Percentiles rank a stretch among this genome's conserved stretches.
Conservation (phyloP, 1,284 basidiomycete species). For the Microbotryomycetes sp. region DNA sequence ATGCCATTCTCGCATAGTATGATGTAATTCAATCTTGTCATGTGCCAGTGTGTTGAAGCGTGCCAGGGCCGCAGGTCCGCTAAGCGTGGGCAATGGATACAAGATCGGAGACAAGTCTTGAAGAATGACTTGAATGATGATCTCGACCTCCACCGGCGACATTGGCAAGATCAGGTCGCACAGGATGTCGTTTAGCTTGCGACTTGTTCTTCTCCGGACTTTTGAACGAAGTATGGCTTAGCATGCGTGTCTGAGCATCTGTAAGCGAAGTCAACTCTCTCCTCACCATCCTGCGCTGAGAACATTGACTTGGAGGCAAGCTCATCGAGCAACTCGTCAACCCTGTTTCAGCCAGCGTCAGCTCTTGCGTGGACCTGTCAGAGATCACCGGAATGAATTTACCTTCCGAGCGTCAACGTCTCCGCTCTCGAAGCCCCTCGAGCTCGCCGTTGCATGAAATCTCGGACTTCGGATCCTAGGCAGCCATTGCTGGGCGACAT, state of each 20-base stretch:
- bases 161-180: conserved; percentile 53
- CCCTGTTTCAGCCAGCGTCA: conserved; percentile 31
- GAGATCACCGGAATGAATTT: conserved; percentile 27
- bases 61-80: conserved; percentile 44
- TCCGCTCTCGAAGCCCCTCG: conserved; percentile 18
- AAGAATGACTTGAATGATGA: conserved; percentile 73
- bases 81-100: conserved; percentile 55
- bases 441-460: conserved; percentile 45
- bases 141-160: conserved; percentile 55
- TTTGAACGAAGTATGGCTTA: too few species aligned
- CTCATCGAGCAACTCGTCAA: conserved; percentile 63
- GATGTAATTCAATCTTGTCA: conserved; percentile 53
- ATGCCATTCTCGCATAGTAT: conserved; percentile 69
- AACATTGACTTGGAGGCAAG: conserved; percentile 61
- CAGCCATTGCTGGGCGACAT: conserved; percentile 51
- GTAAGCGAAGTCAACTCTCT: conserved; percentile 26
- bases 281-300: conserved; percentile 46
- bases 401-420: conserved; percentile 23
- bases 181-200: conserved; percentile 49
- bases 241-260: neutral
- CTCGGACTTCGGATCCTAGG: conserved; percentile 59
- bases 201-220: too few species aligned
- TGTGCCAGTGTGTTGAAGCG: conserved; percentile 55
- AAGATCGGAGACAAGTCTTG: conserved; percentile 71
- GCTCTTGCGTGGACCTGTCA: conserved; percentile 45